Evolutionary conservation across 768 basidiomycete genomes (phyloP).

Genomic region (Cytidiella melzeri): DNA sequence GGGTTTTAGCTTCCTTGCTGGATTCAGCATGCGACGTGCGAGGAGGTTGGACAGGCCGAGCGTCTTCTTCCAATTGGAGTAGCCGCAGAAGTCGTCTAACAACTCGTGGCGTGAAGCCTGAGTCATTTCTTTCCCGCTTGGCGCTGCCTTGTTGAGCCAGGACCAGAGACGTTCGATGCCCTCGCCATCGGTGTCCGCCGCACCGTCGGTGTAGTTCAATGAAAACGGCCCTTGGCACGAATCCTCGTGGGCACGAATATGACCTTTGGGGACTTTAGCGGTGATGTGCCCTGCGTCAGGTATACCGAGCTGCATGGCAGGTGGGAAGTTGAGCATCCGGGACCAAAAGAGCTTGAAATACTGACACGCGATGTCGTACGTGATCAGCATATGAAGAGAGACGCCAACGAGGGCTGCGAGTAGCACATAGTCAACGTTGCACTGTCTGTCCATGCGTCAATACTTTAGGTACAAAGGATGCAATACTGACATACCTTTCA

Average conservation of each 20-base stretch:
- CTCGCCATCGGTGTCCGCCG: too few species aligned
- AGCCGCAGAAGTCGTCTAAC: conserved; percentile 15
- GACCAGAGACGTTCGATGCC: too few species aligned
- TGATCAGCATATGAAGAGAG: not conserved
- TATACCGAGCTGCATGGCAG: not conserved
- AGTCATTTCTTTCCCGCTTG: conserved; percentile 17
- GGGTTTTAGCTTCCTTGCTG: not conserved
- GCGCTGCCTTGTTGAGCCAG: too few species aligned
- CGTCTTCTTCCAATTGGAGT: conserved; percentile 13
- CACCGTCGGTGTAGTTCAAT: conserved; percentile 14
- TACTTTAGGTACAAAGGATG: not conserved
- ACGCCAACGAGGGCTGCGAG: not conserved
- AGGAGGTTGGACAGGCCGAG: not conserved
- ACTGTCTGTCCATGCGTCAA: not conserved
- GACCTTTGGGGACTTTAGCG: not conserved
- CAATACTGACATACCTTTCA: too few species aligned
- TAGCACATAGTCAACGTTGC: conserved; percentile 1
- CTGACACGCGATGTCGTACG: conserved; percentile 2
- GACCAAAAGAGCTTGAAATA: conserved; percentile 1
- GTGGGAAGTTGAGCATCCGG: not conserved
- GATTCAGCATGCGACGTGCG: not conserved
- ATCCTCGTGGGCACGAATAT: not conserved
- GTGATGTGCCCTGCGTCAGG: not conserved
- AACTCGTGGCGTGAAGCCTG: conserved; percentile 12
- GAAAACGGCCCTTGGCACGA: conserved; percentile 8